Percentiles rank a stretch among this genome's conserved stretches.
Evolutionary conservation across 306 rosid genomes (phyloP).

Genomic region (Citrullus colocynthis): DNA sequence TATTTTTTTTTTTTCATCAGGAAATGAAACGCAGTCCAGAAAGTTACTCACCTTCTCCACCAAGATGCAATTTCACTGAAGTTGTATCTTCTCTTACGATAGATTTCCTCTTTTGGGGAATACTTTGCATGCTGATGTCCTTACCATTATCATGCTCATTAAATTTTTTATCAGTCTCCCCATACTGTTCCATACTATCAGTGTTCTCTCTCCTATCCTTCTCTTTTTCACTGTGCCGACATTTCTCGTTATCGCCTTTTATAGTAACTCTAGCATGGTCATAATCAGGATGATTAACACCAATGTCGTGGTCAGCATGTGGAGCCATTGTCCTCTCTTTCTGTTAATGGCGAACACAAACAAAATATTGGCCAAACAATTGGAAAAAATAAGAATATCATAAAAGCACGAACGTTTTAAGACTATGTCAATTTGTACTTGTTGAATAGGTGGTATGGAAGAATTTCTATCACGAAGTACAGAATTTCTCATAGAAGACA

Average conservation of each 20-base stretch:
- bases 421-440: slow-evolving; percentile 45
- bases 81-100: slow-evolving; percentile 41
- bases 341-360: slow-evolving; percentile 50
- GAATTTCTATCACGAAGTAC: slow-evolving; percentile 68
- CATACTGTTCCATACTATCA: slow-evolving; percentile 45
- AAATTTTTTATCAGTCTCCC: slow-evolving; percentile 67
- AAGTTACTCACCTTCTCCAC: slow-evolving; percentile 8
- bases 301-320: slow-evolving; percentile 50
- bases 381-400: slow-evolving; percentile 2
- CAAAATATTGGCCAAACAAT: slow-evolving; percentile 6
- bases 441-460: slow-evolving; percentile 44
- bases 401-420: background rate
- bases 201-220: slow-evolving; percentile 21
- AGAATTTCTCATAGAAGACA: slow-evolving; percentile 37
- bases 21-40: background rate
- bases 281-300: slow-evolving; percentile 61
- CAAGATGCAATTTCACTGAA: background rate
- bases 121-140: slow-evolving; percentile 44
- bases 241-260: slow-evolving; percentile 57
- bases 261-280: slow-evolving; percentile 61
- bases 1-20: background rate
- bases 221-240: slow-evolving; percentile 45
- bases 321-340: slow-evolving; percentile 46
- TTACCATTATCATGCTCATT: slow-evolving; percentile 48
- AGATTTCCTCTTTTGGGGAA: slow-evolving; percentile 60